Conservation (phyloP, 768 basidiomycete genomes). For the Peribolospora baueri region DNA sequence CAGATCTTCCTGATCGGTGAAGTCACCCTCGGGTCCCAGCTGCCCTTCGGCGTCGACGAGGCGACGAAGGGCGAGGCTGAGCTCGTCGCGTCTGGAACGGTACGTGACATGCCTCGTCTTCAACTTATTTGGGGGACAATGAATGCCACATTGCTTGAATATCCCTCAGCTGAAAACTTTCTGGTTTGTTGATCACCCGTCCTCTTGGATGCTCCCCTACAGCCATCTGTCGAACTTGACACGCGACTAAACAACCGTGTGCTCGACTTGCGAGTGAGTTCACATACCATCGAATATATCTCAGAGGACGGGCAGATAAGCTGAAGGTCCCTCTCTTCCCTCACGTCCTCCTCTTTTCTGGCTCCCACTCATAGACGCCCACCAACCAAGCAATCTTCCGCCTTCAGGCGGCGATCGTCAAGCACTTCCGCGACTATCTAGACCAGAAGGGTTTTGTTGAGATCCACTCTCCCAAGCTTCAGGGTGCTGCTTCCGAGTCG, state of each 20-base stretch:
- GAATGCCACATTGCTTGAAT: too few species aligned
- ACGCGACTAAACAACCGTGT: slow-evolving; percentile 86
- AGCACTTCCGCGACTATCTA: slow-evolving; percentile 65
- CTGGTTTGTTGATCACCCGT: too few species aligned
- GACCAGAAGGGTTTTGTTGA: slow-evolving; percentile 55
- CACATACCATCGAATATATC: neutral
- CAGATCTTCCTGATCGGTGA: slow-evolving; percentile 3
- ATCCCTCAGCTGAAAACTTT: too few species aligned
- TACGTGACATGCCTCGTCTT: too few species aligned
- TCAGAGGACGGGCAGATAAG: neutral
- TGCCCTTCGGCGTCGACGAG: slow-evolving; percentile 84
- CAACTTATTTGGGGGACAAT: too few species aligned
- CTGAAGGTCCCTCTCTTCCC: neutral
- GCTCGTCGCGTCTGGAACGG: slow-evolving; percentile 11
- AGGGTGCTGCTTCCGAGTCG: slow-evolving; percentile 87
- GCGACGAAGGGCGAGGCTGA: slow-evolving; percentile 62
- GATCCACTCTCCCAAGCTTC: slow-evolving; percentile 92
- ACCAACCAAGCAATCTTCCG: slow-evolving; percentile 92
- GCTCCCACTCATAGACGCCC: slow-evolving; percentile 34
- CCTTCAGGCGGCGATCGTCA: slow-evolving; percentile 65
- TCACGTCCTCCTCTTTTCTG: neutral
- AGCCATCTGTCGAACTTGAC: slow-evolving; percentile 45
- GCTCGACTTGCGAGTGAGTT: slow-evolving; percentile 64
- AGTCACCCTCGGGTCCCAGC: slow-evolving; percentile 18
- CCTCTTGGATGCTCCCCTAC: too few species aligned